These are phyloP conservation scores for Ophiostoma angusticollis DNA, from an alignment of 2,329 filamentous ascomycete genomes.

Conservation along the genomic window DNA sequence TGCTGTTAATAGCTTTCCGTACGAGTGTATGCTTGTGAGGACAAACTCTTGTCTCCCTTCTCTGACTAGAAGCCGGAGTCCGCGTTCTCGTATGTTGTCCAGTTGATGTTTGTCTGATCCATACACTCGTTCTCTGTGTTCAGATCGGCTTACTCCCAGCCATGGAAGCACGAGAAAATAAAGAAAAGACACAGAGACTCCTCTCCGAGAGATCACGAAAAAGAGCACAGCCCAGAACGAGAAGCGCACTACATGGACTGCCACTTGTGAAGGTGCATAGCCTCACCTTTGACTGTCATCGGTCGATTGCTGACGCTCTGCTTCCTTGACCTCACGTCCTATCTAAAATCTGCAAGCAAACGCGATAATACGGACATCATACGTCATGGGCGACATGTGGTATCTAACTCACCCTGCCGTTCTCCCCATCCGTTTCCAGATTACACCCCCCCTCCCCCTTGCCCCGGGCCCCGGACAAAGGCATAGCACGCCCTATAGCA, in stretches of 20 bases:
- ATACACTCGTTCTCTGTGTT: neutral
- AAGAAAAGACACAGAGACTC: too few species aligned
- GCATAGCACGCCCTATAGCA: neutral
- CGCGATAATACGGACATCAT: neutral
- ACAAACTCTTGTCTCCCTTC: neutral
- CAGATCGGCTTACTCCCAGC: neutral
- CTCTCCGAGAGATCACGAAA: too few species aligned
- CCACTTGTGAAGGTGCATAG: too few species aligned
- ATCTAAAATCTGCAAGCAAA: neutral
- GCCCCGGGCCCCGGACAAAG: constrained; percentile 1
- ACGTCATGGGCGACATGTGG: neutral
- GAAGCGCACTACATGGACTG: too few species aligned
- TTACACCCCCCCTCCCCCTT: neutral
- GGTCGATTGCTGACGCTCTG: neutral
- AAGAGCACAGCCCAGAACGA: too few species aligned
- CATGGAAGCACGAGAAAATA: neutral
- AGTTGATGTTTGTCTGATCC: constrained; percentile 1
- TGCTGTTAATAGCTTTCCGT: neutral
- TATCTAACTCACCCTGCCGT: too few species aligned
- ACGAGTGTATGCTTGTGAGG: neutral
- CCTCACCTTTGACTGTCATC: too few species aligned
- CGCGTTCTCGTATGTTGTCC: constrained; percentile 1
- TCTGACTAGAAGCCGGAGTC: neutral
- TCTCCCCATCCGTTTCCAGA: neutral
- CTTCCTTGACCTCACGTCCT: neutral